These are phyloP conservation scores for Leptographium procerum DNA, from an alignment of 2,329 filamentous ascomycete genomes.

Conservation along the genomic window DNA sequence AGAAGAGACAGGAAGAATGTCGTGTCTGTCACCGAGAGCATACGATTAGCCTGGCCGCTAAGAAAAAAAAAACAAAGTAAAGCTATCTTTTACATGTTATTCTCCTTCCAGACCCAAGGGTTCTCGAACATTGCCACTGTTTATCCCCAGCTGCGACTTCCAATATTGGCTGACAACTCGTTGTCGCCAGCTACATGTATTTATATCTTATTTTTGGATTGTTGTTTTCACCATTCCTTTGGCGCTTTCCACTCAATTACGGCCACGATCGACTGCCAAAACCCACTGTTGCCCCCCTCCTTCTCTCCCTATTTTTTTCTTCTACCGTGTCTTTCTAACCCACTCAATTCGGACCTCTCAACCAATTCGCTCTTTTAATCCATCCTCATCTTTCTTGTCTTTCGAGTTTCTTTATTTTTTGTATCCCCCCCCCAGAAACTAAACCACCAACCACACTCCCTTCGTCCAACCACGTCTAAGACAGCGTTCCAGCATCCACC, in stretches of 20 bases:
- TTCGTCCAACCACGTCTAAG: neutral
- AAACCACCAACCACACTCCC: neutral
- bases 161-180: neutral
- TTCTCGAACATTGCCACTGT: neutral
- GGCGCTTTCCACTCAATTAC: neutral
- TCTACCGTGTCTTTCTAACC: neutral
- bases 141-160: neutral
- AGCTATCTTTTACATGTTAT: too few relatives aligned
- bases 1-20: too few relatives aligned
- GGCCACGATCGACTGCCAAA: conserved; percentile 1
- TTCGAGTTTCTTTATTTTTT: neutral
- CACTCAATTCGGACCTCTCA: neutral
- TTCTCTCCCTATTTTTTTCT: neutral
- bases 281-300: neutral
- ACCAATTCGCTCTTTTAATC: neutral
- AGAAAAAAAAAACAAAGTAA: too few relatives aligned
- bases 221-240: neutral
- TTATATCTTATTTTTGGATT: neutral
- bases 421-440: neutral
- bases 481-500: neutral
- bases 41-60: neutral
- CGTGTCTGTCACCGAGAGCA: neutral
- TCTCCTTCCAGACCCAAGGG: neutral
- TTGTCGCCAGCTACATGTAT: neutral
- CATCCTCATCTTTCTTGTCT: neutral